Conservation (phyloP, 192 early-diverging fungal species). For the Ambispora gerdemannii region DNA sequence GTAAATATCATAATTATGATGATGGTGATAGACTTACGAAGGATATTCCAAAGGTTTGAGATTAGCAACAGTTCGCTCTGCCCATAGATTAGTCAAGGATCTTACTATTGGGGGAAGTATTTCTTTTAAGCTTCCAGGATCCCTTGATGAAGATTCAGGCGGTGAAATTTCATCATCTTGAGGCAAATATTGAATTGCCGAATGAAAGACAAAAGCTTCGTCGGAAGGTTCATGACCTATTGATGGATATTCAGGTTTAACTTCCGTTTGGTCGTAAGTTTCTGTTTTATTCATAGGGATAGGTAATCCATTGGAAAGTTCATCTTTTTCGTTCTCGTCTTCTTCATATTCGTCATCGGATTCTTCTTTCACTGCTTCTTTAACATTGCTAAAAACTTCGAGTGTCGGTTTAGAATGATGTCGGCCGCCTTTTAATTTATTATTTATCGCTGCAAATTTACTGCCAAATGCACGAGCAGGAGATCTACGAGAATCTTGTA, state of each 20-base stretch:
- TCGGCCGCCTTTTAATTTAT: constrained; percentile 12
- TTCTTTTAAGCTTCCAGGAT: constrained; percentile 35
- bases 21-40: too few species aligned
- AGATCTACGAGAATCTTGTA: background rate
- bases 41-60: constrained; percentile 72
- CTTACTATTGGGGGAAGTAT: constrained; percentile 64
- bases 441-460: background rate
- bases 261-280: constrained; percentile 50
- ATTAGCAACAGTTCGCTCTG: constrained; percentile 63
- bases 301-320: background rate
- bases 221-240: constrained; percentile 20
- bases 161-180: background rate
- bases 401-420: constrained; percentile 43
- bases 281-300: constrained; percentile 53
- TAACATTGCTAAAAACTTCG: constrained; percentile 51
- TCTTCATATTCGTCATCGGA: constrained; percentile 53
- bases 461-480: background rate
- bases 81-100: constrained; percentile 71
- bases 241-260: constrained; percentile 38
- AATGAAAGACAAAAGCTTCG: constrained; percentile 25
- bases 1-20: too few species aligned
- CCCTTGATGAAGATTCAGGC: background rate
- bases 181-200: constrained; percentile 18
- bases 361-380: constrained; percentile 54
- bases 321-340: constrained; percentile 36